Conservation (phyloP, 768 basidiomycete genomes). For the Rhodotorula graminis region DNA sequence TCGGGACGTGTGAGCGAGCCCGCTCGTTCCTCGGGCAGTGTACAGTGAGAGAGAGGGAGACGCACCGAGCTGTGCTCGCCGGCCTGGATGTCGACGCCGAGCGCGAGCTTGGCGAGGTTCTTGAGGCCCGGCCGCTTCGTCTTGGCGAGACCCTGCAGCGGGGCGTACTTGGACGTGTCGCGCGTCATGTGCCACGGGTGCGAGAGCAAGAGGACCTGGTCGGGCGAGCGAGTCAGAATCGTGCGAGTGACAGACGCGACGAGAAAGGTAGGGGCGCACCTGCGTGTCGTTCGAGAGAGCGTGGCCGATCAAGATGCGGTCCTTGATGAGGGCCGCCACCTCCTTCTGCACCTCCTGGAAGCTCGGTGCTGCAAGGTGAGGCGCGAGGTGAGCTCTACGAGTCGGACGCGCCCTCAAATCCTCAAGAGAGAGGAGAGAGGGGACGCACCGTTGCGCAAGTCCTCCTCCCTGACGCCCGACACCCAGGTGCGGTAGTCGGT, state of each 20-base stretch:
- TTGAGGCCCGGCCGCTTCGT: constrained; percentile 70
- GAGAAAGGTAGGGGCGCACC: constrained; percentile 55
- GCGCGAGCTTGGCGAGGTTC: constrained; percentile 70
- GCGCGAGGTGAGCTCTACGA: neutral
- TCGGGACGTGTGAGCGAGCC: neutral
- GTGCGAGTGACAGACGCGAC: neutral
- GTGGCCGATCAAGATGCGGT: constrained; percentile 79
- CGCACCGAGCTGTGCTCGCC: constrained; percentile 88
- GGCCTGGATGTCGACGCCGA: constrained; percentile 72
- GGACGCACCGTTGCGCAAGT: constrained; percentile 63
- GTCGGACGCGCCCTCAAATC: too few species aligned
- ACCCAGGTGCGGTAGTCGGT: constrained; percentile 89
- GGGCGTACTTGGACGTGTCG: constrained; percentile 49
- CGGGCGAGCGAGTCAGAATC: neutral
- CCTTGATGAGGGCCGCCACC: constrained; percentile 71
- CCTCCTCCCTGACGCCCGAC: constrained; percentile 71
- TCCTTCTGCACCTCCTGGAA: constrained; percentile 74
- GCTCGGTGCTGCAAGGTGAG: constrained; percentile 57
- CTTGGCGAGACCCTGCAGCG: constrained; percentile 55
- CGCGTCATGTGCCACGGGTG: constrained; percentile 49
- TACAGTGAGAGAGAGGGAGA: constrained; percentile 26
- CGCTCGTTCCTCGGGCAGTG: neutral
- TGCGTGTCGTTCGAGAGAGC: constrained; percentile 87
- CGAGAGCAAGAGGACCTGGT: constrained; percentile 48
- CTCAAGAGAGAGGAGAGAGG: neutral